Evolutionary conservation across 139 green algal species (phyloP).

Genomic region (Haematococcus sp.): DNA sequence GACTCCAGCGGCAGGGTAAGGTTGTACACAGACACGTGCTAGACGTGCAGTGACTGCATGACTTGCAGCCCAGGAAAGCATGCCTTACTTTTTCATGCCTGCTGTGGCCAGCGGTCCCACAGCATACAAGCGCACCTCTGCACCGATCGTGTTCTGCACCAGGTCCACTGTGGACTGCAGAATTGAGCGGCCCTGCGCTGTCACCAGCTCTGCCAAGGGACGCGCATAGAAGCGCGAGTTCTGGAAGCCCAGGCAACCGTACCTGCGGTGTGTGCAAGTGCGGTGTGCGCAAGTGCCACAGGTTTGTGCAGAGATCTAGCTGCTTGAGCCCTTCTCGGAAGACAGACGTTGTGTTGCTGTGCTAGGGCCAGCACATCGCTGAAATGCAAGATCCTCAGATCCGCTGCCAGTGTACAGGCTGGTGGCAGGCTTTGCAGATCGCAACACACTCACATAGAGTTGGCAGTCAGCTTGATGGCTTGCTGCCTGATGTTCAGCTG

Average conservation of each 20-base stretch:
- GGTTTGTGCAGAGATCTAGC: too few relatives aligned
- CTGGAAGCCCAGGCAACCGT: slow-evolving; percentile 96
- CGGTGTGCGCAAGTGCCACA: neutral
- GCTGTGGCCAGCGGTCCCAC: too few relatives aligned
- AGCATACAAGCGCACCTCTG: too few relatives aligned
- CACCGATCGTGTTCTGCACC: slow-evolving; percentile 62
- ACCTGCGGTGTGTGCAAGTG: slow-evolving; percentile 43
- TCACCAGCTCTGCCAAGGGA: slow-evolving; percentile 95
- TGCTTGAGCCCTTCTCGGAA: too few relatives aligned
- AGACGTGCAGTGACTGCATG: neutral
- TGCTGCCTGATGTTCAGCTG: slow-evolving; percentile 91
- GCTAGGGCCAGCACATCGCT: too few relatives aligned
- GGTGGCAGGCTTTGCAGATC: too few relatives aligned
- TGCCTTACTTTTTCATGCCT: too few relatives aligned
- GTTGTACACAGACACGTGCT: too few relatives aligned
- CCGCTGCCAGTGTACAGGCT: too few relatives aligned
- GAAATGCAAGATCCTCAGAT: too few relatives aligned
- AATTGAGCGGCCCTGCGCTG: slow-evolving; percentile 85
- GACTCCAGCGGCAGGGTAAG: too few relatives aligned
- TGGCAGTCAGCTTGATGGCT: slow-evolving; percentile 86
- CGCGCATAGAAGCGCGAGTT: slow-evolving; percentile 90
- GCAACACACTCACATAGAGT: slow-evolving; percentile 68
- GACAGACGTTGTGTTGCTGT: too few relatives aligned
- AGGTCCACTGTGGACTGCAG: slow-evolving; percentile 93
- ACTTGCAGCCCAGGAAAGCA: neutral